phyloP scores from a whole-genome alignment of 345 rosid genomes.

The Reutealis trisperma region DNA sequence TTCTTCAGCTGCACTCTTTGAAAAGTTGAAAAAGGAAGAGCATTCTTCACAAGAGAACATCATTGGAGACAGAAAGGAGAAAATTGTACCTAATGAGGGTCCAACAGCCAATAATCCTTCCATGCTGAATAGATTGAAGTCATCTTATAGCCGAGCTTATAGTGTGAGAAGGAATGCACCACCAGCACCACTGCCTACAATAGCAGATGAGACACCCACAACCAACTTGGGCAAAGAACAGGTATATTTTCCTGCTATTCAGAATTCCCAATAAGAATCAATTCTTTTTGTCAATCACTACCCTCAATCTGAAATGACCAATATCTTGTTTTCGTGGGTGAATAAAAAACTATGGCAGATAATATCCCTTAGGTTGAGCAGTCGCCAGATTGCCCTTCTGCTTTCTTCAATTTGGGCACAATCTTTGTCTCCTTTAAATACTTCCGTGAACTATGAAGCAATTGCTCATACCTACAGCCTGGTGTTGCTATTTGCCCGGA shows the following conservation, averaged over 20 bases:
- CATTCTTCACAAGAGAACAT: conserved; percentile 34
- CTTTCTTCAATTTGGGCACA: conserved; percentile 79
- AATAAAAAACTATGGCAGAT: conserved; percentile 31
- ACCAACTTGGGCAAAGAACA: conserved; percentile 37
- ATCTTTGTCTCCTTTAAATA: conserved; percentile 62
- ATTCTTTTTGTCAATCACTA: not conserved
- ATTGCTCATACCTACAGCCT: conserved; percentile 73
- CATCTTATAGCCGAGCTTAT: conserved; percentile 46
- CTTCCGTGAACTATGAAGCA: conserved; percentile 73
- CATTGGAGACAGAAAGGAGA: conserved; percentile 19
- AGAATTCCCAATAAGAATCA: conserved; percentile 3
- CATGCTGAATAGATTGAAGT: conserved; percentile 52
- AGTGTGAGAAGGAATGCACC: conserved; percentile 33
- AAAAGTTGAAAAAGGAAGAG: conserved; percentile 47
- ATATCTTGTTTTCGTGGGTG: conserved; percentile 4
- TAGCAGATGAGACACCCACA: conserved; percentile 29
- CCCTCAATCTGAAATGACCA: conserved; percentile 1
- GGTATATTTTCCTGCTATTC: conserved; percentile 20
- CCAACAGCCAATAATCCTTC: conserved; percentile 38
- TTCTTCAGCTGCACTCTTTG: conserved; percentile 70
- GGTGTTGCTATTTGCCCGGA: conserved; percentile 57
- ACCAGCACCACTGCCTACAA: conserved; percentile 15
- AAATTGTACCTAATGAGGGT: conserved; percentile 25
- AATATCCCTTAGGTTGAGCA: conserved; percentile 59
- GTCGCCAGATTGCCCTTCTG: conserved; percentile 64